Percentiles rank a stretch among this genome's conserved stretches.
phyloP scores from a whole-genome alignment of 2,329 filamentous ascomycete species.

The Fusarium domesticum region DNA sequence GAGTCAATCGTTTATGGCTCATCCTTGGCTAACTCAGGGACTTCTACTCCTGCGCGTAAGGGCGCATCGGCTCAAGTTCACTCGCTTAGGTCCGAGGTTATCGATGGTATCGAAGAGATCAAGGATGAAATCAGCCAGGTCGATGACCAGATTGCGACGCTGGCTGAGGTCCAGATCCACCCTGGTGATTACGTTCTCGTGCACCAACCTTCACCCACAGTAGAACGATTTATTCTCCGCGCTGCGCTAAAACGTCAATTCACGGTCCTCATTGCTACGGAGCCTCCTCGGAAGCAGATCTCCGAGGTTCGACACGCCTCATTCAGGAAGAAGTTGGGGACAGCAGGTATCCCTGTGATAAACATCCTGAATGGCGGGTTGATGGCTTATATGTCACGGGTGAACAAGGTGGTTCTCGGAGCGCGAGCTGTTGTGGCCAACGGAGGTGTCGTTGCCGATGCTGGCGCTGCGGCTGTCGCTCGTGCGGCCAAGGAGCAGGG shows the following conservation, averaged over 20 bases:
- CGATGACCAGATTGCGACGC: slow-evolving; percentile 87
- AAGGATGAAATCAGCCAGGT: slow-evolving; percentile 92
- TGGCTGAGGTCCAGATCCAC: slow-evolving; percentile 88
- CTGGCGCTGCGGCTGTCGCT: slow-evolving; percentile 80
- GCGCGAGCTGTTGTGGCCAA: slow-evolving; percentile 86
- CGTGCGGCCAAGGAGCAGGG: slow-evolving; percentile 79
- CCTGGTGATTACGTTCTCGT: slow-evolving; percentile 90
- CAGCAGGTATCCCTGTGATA: slow-evolving; percentile 77
- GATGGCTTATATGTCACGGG: slow-evolving; percentile 90
- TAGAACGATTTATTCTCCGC: slow-evolving; percentile 84
- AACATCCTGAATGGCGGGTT: slow-evolving; percentile 80
- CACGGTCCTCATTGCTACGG: slow-evolving; percentile 81
- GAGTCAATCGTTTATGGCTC: slow-evolving; percentile 40
- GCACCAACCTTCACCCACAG: slow-evolving; percentile 79
- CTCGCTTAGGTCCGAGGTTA: slow-evolving; percentile 83
- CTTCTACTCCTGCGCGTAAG: slow-evolving; percentile 47
- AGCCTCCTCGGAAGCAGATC: slow-evolving; percentile 40
- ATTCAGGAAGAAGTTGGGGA: slow-evolving; percentile 74
- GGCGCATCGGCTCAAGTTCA: slow-evolving; percentile 49
- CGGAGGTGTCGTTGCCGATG: slow-evolving; percentile 78
- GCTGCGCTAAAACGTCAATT: slow-evolving; percentile 89
- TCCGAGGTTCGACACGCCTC: slow-evolving; percentile 45
- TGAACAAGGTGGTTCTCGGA: slow-evolving; percentile 91
- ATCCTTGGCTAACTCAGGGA: slow-evolving; percentile 46
- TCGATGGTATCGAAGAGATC: slow-evolving; percentile 92